Evolutionary conservation across 441 rosid genomes (phyloP).

Genomic region (Pelargonium exstipulatum): DNA sequence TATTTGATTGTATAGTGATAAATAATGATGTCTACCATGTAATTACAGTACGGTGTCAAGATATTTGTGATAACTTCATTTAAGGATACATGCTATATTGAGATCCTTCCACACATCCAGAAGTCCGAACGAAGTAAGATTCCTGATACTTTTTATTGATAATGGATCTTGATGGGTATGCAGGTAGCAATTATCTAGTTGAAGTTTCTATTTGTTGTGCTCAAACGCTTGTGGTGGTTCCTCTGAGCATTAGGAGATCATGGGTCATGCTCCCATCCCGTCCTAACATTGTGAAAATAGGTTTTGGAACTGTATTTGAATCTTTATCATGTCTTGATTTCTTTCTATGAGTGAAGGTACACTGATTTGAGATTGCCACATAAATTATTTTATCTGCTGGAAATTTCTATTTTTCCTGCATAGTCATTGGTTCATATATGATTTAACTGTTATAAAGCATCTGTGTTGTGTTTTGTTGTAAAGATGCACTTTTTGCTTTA

Average conservation of each 20-base stretch:
- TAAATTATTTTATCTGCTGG: too few relatives aligned
- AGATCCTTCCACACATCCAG: conserved; percentile 49
- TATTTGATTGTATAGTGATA: background rate
- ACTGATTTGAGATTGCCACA: background rate
- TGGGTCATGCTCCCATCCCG: too few relatives aligned
- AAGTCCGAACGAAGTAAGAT: conserved; percentile 50
- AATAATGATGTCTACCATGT: background rate
- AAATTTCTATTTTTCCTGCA: too few relatives aligned
- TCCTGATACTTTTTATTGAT: background rate
- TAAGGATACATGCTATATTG: conserved; percentile 72
- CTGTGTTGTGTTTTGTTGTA: too few relatives aligned
- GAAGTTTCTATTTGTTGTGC: background rate
- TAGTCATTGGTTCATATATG: too few relatives aligned
- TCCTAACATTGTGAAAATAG: background rate
- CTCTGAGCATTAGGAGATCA: too few relatives aligned
- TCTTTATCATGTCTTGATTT: background rate
- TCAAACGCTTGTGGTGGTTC: too few relatives aligned
- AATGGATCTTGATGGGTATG: background rate
- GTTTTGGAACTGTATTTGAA: background rate
- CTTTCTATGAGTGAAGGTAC: background rate
- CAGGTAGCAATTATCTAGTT: background rate
- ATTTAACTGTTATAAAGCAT: too few relatives aligned
- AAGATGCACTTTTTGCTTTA: too few relatives aligned
- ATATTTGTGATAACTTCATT: conserved; percentile 68
- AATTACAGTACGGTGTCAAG: conserved; percentile 38